A percentile compares a stretch with the other conserved stretches of the same genome.
Evolutionary conservation across 2,329 filamentous ascomycete species (phyloP).

Genomic region (Colletotrichum viniferum): DNA sequence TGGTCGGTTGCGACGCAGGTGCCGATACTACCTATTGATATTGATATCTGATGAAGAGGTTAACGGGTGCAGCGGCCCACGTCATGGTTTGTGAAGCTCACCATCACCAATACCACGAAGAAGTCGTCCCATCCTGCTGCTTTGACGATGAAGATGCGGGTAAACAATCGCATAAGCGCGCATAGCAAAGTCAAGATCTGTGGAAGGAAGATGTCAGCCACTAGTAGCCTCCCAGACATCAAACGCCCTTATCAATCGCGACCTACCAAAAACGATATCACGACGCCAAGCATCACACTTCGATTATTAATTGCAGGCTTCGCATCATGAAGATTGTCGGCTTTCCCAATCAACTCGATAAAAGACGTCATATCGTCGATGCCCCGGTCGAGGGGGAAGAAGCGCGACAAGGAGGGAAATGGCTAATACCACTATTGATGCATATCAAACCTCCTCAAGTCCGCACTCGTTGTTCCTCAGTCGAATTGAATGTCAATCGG

Average conservation of each 20-base stretch:
- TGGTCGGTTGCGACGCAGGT: not conserved
- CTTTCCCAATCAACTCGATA: slow-evolving; percentile 12
- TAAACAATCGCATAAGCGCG: slow-evolving; percentile 8
- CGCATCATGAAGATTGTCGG: slow-evolving; percentile 20
- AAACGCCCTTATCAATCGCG: no score
- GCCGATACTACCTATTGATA: slow-evolving; percentile 1
- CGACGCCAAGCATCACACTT: slow-evolving; percentile 13
- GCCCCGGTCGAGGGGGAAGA: not conserved
- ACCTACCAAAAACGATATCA: slow-evolving; percentile 20
- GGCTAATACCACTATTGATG: not conserved
- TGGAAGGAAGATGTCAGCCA: not conserved
- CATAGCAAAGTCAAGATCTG: slow-evolving; percentile 14
- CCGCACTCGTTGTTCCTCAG: not conserved
- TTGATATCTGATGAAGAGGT: not conserved
- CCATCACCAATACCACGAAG: slow-evolving; percentile 18
- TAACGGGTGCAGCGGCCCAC: not conserved
- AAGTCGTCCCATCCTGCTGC: slow-evolving; percentile 22
- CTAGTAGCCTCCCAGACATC: not conserved
- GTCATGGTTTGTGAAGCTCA: not conserved
- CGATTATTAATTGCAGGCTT: slow-evolving; percentile 15
- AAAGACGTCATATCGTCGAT: slow-evolving; percentile 3
- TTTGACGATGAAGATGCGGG: slow-evolving; percentile 12
- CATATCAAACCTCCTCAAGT: not conserved
- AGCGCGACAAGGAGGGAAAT: not conserved
- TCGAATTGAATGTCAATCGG: not conserved